Evolutionary conservation across 2,329 filamentous ascomycete species (phyloP), one percentile per base, ranked within the genome.

Genomic region (Sporothrix sp.): DNA sequence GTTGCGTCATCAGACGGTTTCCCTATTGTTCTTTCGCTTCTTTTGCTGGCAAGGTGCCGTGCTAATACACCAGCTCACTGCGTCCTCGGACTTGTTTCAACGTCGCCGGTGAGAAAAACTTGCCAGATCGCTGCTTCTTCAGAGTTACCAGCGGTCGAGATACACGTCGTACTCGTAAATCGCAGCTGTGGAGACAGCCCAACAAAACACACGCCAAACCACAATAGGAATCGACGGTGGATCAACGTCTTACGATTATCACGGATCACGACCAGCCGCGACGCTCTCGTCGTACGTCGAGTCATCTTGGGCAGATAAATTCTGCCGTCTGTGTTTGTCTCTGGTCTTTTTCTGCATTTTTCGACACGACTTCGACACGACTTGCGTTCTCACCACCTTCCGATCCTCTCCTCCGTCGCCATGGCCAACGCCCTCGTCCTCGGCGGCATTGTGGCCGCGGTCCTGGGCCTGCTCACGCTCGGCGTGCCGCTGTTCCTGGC

Each of bases 401-500:
- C 14, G 28, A 28, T 3, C 21, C 14, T 20, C 21, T 4, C 43
- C 7, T 7, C 20, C 16, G 11, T 23, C 13, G 6, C 35, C 7
- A 51, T 53, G 52, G 47, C 13, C 47, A 53, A 25, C 16, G 10
- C 18, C 14, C 9, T 42, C 20, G 37, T 51, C 27, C 11, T 51
- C 36, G 43, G 48, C 48, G 35, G 23, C 33, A 33, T 42, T 28
- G 39, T 46, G 8, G 44, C 49, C 23, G 52, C 53, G 21, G 52
- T 59, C 1, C 20, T 61, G 18, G 33, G 59, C n/a, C 16, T 61
- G 3, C 36, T 66, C 18, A 63, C 59, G 0, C 64, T 54, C 35
- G 64, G 59, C 1, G 54, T 67, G 10, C 65, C 65, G 1, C 16
- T 58, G 23, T 59, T 68, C 39, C 30, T 66, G 10, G 59, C 55